A percentile compares a stretch with the other conserved stretches of the same genome.
Conservation (phyloP, 1,284 basidiomycete genomes). For the Trichosporon faecale region DNA sequence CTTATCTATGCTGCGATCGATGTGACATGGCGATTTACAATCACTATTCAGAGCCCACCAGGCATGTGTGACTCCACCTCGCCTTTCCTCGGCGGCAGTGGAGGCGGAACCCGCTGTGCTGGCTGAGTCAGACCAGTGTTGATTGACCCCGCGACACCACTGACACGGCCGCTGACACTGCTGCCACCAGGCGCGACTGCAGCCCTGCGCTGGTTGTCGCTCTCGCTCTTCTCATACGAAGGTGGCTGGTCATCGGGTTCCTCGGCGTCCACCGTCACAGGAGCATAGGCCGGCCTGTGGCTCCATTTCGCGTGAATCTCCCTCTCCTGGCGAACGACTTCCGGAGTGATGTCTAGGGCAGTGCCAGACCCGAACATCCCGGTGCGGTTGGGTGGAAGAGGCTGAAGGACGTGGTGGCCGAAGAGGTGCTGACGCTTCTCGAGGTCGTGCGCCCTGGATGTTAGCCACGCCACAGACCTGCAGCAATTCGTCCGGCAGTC, state of each 20-base stretch:
- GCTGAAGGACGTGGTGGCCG: conserved; percentile 44
- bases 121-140: background rate
- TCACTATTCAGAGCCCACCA: background rate
- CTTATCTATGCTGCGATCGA: background rate
- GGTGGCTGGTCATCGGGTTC: background rate
- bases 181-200: background rate
- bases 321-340: conserved; percentile 38
- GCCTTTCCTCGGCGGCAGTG: background rate
- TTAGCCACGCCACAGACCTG: conserved; percentile 9
- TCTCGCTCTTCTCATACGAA: background rate
- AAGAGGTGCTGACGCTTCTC: conserved; percentile 75
- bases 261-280: background rate
- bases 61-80: background rate
- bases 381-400: conserved; percentile 39
- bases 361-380: conserved; percentile 45
- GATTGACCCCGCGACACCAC: background rate
- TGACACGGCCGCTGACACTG: background rate
- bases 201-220: background rate
- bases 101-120: background rate
- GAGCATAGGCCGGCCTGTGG: conserved; percentile 10
- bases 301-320: conserved; percentile 24
- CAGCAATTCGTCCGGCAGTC: too few relatives aligned
- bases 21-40: background rate
- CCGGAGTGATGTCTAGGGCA: conserved; percentile 36
- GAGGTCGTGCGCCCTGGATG: conserved; percentile 56